Evolutionary conservation across 108 stramenopile species (phyloP).

Genomic region (Schizochytrium sp.): DNA sequence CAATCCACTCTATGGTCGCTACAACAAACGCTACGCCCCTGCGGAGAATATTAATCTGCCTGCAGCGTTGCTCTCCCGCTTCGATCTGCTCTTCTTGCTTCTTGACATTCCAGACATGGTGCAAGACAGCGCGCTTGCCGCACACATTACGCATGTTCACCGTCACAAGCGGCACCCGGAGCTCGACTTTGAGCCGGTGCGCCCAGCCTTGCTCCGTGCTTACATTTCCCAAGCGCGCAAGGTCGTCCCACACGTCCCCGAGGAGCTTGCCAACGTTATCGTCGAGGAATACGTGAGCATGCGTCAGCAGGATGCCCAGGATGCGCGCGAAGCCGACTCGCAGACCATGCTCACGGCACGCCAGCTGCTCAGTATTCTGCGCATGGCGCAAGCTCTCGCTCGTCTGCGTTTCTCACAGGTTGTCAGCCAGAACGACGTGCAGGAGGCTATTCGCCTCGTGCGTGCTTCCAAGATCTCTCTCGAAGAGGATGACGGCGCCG

Average conservation of each 20-base stretch:
- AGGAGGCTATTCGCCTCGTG: slow-evolving; percentile 85
- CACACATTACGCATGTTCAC: slow-evolving; percentile 95
- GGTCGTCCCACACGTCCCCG: slow-evolving; percentile 81
- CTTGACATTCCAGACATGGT: slow-evolving; percentile 79
- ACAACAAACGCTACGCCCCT: slow-evolving; percentile 48
- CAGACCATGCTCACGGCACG: slow-evolving; percentile 94
- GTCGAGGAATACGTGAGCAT: slow-evolving; percentile 92
- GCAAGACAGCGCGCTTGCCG: slow-evolving; percentile 81
- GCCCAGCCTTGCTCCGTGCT: slow-evolving; percentile 74
- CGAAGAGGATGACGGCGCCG: slow-evolving; percentile 22
- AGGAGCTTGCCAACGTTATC: slow-evolving; percentile 79
- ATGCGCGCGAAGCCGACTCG: background rate
- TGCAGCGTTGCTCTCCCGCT: slow-evolving; percentile 89
- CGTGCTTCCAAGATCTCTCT: slow-evolving; percentile 61
- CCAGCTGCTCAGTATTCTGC: slow-evolving; percentile 90
- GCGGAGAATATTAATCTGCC: slow-evolving; percentile 92
- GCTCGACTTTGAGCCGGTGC: slow-evolving; percentile 41
- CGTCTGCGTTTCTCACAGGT: slow-evolving; percentile 82
- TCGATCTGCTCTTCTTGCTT: slow-evolving; percentile 95
- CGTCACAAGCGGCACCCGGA: slow-evolving; percentile 64
- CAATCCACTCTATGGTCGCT: slow-evolving; percentile 91
- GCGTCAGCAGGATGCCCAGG: slow-evolving; percentile 62
- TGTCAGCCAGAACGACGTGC: slow-evolving; percentile 89
- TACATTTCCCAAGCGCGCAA: slow-evolving; percentile 83
- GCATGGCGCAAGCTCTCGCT: slow-evolving; percentile 84